These are phyloP conservation scores for Solanum ahanhuiri DNA, from an alignment of 257 asterid species.

Conservation along the genomic window DNA sequence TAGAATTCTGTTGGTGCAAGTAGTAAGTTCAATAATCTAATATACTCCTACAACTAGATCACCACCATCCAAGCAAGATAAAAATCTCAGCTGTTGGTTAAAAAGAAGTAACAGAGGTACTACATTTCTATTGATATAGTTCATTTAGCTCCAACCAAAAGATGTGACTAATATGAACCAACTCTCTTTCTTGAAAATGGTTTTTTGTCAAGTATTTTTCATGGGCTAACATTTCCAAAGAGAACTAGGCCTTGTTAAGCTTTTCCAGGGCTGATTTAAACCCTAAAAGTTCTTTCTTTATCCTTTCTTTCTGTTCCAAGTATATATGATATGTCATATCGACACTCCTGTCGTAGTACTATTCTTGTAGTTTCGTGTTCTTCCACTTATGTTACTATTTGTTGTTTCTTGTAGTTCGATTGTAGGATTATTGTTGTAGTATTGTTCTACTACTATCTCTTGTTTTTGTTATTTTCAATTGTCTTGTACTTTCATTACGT, in stretches of 20 bases:
- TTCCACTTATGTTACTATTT: neutral
- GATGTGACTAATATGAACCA: neutral
- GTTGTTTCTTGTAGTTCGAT: neutral
- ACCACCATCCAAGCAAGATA: neutral
- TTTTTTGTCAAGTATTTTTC: neutral
- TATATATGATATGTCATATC: neutral
- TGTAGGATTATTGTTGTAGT: neutral
- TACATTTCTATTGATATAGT: neutral
- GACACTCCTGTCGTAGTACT: neutral
- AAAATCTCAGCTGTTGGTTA: neutral
- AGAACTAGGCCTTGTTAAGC: neutral
- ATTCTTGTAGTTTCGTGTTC: neutral
- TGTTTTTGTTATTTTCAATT: neutral
- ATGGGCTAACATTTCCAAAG: neutral
- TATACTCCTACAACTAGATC: neutral
- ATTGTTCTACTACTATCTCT: neutral
- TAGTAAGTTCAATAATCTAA: neutral
- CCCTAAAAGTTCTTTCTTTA: neutral
- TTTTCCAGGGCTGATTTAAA: neutral
- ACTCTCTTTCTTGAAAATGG: neutral
- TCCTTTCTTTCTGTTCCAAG: neutral
- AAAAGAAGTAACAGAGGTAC: neutral
- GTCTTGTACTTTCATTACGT: neutral
- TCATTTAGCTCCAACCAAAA: neutral
- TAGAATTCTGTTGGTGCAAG: neutral